Base-by-base conservation (phyloP, 169 alveolate species). In the Cystoisospora suis region DNA sequence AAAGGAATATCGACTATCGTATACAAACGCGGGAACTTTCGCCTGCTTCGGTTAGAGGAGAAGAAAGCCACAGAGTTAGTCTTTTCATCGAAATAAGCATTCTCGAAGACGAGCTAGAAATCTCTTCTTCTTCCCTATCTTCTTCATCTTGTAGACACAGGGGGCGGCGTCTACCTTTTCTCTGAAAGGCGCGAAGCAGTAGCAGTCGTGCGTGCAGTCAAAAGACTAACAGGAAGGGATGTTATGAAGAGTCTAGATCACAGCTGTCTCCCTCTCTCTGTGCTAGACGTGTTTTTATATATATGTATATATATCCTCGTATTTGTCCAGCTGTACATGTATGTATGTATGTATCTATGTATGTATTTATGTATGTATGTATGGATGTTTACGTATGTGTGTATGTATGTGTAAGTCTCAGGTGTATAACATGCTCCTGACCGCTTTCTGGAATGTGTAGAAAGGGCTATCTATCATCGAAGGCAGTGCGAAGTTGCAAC, bases 331-430 rank as follows among this genome's bases (percentile, higher is more conserved):
- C 61, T 23, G 77, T 23, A 27, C 77, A 6, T 61, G 7, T 23
- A 38, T 23, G 77, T 61, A 9, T 61, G 77, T 23, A 61, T 5
- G 7, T 12, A n/a, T 23, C 9, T 23, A 5, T 61, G 77, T 9
- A 61, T 9, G 77, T 61, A n/a, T 61, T 29, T 61, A 61, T n/a
- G 77, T 61, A 61, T n/a, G 77, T 61, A 61, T n/a, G 77, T 61
- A 61, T 61, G 15, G 20, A 53, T 53, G 61, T 53, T 12, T 53
- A 20, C 20, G 20, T 53, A 20, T 53, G 20, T 53, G 61, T 20
- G 61, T 53, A 20, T 20, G 20, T 53, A 20, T 20, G 9, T 53
- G 61, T 53, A 53, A 12, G 61, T 53, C 61, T n/a, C n/a, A n/a
- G n/a, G n/a, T n/a, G n/a, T n/a, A n/a, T n/a, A n/a, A n/a, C n/a